phyloP scores from a whole-genome alignment of 140 eudicot species.

The Eryngium alpinum region DNA sequence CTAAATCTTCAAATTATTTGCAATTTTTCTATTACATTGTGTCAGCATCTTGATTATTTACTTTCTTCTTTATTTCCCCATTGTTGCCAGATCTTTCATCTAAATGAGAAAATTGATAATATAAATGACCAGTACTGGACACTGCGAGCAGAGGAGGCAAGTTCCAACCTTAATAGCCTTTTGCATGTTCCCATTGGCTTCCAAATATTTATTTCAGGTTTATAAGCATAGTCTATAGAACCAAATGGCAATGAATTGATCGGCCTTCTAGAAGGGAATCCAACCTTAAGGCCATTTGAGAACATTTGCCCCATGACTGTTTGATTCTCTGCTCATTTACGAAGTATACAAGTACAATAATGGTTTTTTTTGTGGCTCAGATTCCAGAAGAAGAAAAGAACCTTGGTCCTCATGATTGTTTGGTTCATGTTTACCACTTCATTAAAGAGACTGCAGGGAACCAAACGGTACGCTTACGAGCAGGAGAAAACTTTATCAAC shows the following conservation, averaged over 20 bases:
- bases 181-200: not conserved
- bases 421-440: slow-evolving; percentile 82
- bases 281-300: not conserved
- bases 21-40: not conserved
- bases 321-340: not conserved
- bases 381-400: slow-evolving; percentile 85
- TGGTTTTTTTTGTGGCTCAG: slow-evolving; percentile 21
- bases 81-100: slow-evolving; percentile 43
- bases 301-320: too few species aligned
- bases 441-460: slow-evolving; percentile 74
- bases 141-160: slow-evolving; percentile 64
- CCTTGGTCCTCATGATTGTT: slow-evolving; percentile 59
- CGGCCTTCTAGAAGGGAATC: not conserved
- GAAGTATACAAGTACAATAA: not conserved
- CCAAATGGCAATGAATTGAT: not conserved
- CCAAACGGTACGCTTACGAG: slow-evolving; percentile 43
- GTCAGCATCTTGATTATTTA: not conserved
- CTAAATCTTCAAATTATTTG: not conserved
- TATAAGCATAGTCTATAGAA: not conserved
- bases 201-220: not conserved
- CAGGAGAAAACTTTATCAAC: not conserved
- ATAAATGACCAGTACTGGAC: slow-evolving; percentile 74
- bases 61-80: slow-evolving; percentile 2
- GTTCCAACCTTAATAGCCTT: slow-evolving; percentile 3
- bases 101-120: slow-evolving; percentile 52